A percentile compares a stretch with the other conserved stretches of the same genome.
Conservation (phyloP, 352 stramenopile genomes). For the Aphanomyces invadans region DNA sequence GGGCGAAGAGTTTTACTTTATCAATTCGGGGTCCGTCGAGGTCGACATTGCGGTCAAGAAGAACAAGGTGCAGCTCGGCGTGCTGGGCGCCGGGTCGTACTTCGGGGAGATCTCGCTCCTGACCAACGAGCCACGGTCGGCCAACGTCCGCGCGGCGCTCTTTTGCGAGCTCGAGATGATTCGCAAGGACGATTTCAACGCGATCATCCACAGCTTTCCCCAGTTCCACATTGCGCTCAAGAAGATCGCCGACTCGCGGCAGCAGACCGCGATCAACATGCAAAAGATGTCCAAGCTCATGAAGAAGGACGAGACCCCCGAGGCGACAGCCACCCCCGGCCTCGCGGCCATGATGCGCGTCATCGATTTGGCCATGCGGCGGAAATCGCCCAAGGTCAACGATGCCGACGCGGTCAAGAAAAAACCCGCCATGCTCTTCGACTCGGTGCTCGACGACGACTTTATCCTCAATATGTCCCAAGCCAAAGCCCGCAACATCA, state of each 20-base stretch:
- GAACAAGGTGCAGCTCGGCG: conserved; percentile 40
- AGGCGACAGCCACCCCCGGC: background rate
- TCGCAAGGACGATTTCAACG: conserved; percentile 45
- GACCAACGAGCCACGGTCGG: conserved; percentile 41
- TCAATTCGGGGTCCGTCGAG: conserved; percentile 53
- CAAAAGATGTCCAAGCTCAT: conserved; percentile 51
- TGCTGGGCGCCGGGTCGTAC: conserved; percentile 63
- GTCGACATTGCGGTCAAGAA: conserved; percentile 21
- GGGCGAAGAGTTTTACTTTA: conserved; percentile 67
- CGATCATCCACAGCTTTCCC: conserved; percentile 55
- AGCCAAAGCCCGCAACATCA: conserved; percentile 16
- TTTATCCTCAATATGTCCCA: conserved; percentile 23
- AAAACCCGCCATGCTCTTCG: conserved; percentile 2
- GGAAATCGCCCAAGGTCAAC: background rate
- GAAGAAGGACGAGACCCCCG: background rate
- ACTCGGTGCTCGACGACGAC: conserved; percentile 20
- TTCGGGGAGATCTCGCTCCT: conserved; percentile 65
- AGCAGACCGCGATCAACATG: conserved; percentile 60
- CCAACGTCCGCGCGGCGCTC: conserved; percentile 51
- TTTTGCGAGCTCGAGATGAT: conserved; percentile 63
- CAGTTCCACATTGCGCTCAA: conserved; percentile 59
- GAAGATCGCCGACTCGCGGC: conserved; percentile 53
- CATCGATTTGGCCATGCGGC: background rate
- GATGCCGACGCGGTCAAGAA: background rate
- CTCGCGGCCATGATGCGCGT: background rate